Conservation (phyloP, 306 rosid species). For the Malus sieversii region DNA sequence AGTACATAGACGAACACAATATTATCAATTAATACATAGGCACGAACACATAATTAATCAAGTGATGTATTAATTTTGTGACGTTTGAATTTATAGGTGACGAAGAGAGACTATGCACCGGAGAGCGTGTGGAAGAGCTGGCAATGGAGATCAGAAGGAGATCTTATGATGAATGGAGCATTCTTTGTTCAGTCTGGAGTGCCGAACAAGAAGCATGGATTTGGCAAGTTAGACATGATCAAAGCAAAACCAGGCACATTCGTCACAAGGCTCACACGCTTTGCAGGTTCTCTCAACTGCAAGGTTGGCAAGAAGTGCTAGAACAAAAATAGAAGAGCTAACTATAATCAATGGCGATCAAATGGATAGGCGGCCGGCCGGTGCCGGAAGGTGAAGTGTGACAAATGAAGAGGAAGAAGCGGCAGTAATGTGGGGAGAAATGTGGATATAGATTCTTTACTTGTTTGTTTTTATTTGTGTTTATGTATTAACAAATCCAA, state of each 20-base stretch:
- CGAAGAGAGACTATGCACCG: slow-evolving; percentile 29
- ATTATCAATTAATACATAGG: neutral
- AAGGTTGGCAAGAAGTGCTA: slow-evolving; percentile 9
- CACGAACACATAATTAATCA: neutral
- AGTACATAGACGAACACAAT: neutral
- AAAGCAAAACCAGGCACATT: slow-evolving; percentile 38
- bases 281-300: slow-evolving; percentile 39
- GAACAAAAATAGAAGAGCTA: neutral
- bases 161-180: slow-evolving; percentile 48
- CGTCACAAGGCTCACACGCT: slow-evolving; percentile 35
- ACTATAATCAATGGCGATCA: neutral
- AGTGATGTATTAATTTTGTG: neutral
- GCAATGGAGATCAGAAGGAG: slow-evolving; percentile 59
- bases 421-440: neutral
- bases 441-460: neutral
- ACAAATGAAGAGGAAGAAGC: neutral
- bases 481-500: neutral
- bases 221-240: slow-evolving; percentile 18
- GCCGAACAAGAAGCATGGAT: slow-evolving; percentile 1
- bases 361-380: neutral
- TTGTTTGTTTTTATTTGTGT: neutral
- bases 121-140: slow-evolving; percentile 35
- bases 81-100: slow-evolving; percentile 16
- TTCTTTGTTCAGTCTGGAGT: slow-evolving; percentile 34
- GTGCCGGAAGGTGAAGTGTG: neutral